Evolutionary conservation across 176 grass and related monocot genomes (phyloP), one percentile per base, ranked within the genome.

Genomic region (Eleusine coracana): DNA sequence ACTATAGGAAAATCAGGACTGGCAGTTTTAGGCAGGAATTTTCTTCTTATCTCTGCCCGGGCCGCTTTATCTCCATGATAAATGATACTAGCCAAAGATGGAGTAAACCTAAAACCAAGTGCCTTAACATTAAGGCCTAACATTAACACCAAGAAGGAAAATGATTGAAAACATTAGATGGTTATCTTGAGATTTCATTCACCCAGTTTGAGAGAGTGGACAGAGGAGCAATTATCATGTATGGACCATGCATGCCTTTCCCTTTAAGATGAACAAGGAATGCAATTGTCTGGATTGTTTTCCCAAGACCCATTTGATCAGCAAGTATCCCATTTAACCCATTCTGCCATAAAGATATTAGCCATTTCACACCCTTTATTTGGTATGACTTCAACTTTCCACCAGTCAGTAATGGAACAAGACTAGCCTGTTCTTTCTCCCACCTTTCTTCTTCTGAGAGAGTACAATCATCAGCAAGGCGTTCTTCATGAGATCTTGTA

Each of bases 121-220:
- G 66, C 51, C 40, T 66, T n/a, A 38, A 61, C 34, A 29, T 85
- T 74, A 89, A 80, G 16, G 80, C n/a, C 50, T 73, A 34, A 34
- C 31, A 34, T 34, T 34, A 34, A 34, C 42, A 45, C 7, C 59
- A 3, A 10, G 61, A 71, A 40, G 41, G 34, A 46, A 15, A 14
- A 4, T 39, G 44, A 71, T 79, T 75, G 23, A 80, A 63, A 17
- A 75, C 9, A 36, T 17, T 74, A 7, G 29, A 67, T 38, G 64
- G 41, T 84, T 91, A 98, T 92, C 96, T 98, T 39, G 89, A 81
- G 18, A 95, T 68, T 80, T 98, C 96, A 61, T 90, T 92, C 36
- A 98, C 79, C 96, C 96, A 98, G 71, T 98, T 98, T 34, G 96
- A 98, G 44, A 98, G 89, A 88, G 96, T 98, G 70, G 96, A 98